Conservation (phyloP, 2,329 filamentous ascomycete genomes). For the Kalmusia sp. region DNA sequence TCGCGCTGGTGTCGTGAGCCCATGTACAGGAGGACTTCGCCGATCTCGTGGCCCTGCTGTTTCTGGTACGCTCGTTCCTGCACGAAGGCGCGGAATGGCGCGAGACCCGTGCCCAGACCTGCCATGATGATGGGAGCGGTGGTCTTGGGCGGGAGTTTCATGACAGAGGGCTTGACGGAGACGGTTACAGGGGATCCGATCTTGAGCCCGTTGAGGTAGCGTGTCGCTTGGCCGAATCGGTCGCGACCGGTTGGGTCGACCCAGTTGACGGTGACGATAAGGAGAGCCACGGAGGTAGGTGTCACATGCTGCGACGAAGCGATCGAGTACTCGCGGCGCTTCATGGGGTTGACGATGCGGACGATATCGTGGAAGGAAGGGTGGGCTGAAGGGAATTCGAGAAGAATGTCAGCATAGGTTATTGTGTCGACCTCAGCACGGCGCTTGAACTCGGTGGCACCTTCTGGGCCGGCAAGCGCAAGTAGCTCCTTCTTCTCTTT, state of each 20-base stretch:
- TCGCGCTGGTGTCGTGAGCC: conserved; percentile 96
- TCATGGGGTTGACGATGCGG: conserved; percentile 87
- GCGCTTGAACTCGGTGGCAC: conserved; percentile 89
- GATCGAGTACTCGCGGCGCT: conserved; percentile 98
- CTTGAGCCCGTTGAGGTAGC: conserved; percentile 80
- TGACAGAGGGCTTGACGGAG: conserved; percentile 96
- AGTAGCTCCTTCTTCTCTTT: conserved; percentile 82
- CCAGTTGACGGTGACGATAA: conserved; percentile 98
- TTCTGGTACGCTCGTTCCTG: conserved; percentile 99
- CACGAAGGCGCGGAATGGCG: conserved; percentile 98
- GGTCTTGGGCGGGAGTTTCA: conserved; percentile 91
- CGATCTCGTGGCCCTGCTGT: conserved; percentile 94
- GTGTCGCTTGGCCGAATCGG: conserved; percentile 91
- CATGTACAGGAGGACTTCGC: conserved; percentile 92
- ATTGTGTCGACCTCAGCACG: conserved; percentile 89
- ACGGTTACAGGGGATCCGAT: conserved; percentile 83
- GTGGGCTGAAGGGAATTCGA: conserved; percentile 88
- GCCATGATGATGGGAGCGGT: conserved; percentile 98
- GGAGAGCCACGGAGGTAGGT: conserved; percentile 85
- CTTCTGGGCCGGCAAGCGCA: conserved; percentile 74
- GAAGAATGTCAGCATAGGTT: conserved; percentile 88
- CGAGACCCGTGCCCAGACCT: conserved; percentile 94
- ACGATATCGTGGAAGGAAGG: conserved; percentile 88
- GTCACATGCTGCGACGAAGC: conserved; percentile 96
- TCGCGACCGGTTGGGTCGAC: conserved; percentile 85